Conservation (phyloP, 768 basidiomycete genomes). For the Rhizopogon vesiculosus region DNA sequence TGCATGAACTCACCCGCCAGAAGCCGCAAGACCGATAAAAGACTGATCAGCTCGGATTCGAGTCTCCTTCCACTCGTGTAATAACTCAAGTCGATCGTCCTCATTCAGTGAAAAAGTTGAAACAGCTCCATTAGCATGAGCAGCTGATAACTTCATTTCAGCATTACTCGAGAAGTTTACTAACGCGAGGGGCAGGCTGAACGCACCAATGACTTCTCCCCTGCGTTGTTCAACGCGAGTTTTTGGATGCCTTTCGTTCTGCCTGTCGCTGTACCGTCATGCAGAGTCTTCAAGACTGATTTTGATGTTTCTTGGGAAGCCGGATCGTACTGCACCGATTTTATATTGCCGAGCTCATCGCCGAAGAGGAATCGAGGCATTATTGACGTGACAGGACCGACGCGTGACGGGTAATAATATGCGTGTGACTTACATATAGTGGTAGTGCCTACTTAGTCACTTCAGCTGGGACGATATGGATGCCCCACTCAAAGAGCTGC, state of each 20-base stretch:
- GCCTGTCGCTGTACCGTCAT: slow-evolving; percentile 28
- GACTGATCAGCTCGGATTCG: slow-evolving; percentile 45
- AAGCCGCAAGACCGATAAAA: slow-evolving; percentile 59
- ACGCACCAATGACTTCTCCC: slow-evolving; percentile 36
- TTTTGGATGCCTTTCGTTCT: slow-evolving; percentile 35
- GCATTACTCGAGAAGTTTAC: slow-evolving; percentile 17
- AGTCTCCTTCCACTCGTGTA: slow-evolving; percentile 60
- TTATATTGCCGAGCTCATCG: slow-evolving; percentile 77
- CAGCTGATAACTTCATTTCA: slow-evolving; percentile 63
- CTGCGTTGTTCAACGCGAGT: slow-evolving; percentile 25
- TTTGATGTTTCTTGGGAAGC: slow-evolving; percentile 29
- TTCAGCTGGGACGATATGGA: slow-evolving; percentile 48
- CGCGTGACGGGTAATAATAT: neutral
- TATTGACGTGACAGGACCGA: slow-evolving; percentile 2
- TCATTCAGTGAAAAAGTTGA: slow-evolving; percentile 39
- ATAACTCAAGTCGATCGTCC: slow-evolving; percentile 34
- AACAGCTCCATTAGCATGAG: slow-evolving; percentile 55
- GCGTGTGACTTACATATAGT: slow-evolving; percentile 18
- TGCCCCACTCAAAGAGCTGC: slow-evolving; percentile 69
- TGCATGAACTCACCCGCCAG: slow-evolving; percentile 39
- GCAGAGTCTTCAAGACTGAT: slow-evolving; percentile 27
- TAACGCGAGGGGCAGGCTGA: neutral
- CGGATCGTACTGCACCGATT: slow-evolving; percentile 45
- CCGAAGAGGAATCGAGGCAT: slow-evolving; percentile 73
- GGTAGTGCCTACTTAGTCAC: neutral